These are phyloP conservation scores for Rhynchosporium secalis DNA, from an alignment of 2,329 filamentous ascomycete genomes.

Conservation along the genomic window DNA sequence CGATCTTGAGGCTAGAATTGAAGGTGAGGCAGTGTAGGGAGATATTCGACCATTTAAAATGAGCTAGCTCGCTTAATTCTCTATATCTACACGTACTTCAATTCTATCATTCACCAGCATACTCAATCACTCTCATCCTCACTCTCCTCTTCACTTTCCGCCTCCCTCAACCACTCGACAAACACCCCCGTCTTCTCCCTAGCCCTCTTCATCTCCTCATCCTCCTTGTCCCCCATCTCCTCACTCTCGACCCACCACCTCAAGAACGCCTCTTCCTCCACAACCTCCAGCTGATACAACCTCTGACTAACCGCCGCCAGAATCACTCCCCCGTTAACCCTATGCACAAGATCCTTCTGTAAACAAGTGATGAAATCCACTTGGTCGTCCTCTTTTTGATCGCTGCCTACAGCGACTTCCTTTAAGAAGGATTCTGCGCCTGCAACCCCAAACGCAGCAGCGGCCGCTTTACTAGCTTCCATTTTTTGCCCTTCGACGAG, in stretches of 20 bases:
- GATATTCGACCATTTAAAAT: too few relatives aligned
- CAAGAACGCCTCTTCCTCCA: slow-evolving; percentile 86
- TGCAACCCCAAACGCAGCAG: slow-evolving; percentile 55
- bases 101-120: not conserved
- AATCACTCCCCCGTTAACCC: slow-evolving; percentile 63
- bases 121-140: slow-evolving; percentile 57
- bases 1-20: too few relatives aligned
- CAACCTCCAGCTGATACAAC: slow-evolving; percentile 78
- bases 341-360: slow-evolving; percentile 74
- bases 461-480: slow-evolving; percentile 64
- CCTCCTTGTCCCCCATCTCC: slow-evolving; percentile 57
- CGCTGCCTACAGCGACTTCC: slow-evolving; percentile 62
- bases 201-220: slow-evolving; percentile 68
- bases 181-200: slow-evolving; percentile 74
- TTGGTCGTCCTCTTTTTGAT: slow-evolving; percentile 71
- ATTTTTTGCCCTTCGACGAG: slow-evolving; percentile 58
- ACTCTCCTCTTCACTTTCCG: slow-evolving; percentile 51
- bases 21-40: too few relatives aligned
- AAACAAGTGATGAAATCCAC: slow-evolving; percentile 80
- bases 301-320: slow-evolving; percentile 80
- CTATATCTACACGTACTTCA: not conserved
- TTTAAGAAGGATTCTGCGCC: slow-evolving; percentile 57
- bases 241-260: slow-evolving; percentile 80
- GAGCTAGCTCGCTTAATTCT: not conserved
- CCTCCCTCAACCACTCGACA: slow-evolving; percentile 81